These are phyloP conservation scores for Chlorella sp. DNA, from an alignment of 139 green algal species.

Conservation along the genomic window DNA sequence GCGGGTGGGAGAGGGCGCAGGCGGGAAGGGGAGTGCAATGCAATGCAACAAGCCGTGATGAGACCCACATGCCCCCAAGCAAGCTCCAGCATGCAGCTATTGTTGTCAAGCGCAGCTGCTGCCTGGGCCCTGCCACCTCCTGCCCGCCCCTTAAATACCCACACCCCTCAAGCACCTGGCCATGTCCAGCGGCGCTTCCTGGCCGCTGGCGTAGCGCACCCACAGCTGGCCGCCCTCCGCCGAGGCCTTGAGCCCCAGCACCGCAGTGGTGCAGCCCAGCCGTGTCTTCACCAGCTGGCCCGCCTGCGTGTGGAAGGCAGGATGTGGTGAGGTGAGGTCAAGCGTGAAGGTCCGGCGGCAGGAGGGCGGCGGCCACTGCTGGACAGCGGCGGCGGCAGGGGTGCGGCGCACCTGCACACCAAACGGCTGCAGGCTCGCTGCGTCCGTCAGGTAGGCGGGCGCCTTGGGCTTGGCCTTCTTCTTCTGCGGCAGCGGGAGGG, in stretches of 20 bases:
- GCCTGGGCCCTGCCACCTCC: too few species aligned
- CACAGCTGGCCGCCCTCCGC: conserved; percentile 8
- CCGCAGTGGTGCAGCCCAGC: neutral
- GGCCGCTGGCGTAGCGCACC: conserved; percentile 22
- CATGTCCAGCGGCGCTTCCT: conserved; percentile 7
- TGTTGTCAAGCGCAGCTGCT: too few species aligned
- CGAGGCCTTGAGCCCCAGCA: conserved; percentile 13
- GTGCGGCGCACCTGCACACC: neutral
- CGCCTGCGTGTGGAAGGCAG: neutral
- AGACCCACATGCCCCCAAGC: too few species aligned
- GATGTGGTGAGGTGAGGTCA: too few species aligned
- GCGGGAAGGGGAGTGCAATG: neutral
- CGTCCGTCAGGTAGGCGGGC: neutral
- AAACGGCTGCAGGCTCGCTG: neutral
- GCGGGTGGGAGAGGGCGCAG: too few species aligned
- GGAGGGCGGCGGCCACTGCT: too few species aligned
- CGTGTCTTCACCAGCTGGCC: conserved; percentile 2
- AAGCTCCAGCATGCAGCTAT: too few species aligned
- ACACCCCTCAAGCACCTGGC: too few species aligned
- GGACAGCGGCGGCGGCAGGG: too few species aligned
- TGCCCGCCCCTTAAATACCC: too few species aligned
- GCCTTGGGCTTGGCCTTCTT: conserved; percentile 19
- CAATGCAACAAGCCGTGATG: too few species aligned
- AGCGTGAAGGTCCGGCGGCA: neutral
- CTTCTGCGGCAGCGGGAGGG: neutral